phyloP scores from a whole-genome alignment of 192 early-diverging fungal genomes.

The Linderina pennispora region DNA sequence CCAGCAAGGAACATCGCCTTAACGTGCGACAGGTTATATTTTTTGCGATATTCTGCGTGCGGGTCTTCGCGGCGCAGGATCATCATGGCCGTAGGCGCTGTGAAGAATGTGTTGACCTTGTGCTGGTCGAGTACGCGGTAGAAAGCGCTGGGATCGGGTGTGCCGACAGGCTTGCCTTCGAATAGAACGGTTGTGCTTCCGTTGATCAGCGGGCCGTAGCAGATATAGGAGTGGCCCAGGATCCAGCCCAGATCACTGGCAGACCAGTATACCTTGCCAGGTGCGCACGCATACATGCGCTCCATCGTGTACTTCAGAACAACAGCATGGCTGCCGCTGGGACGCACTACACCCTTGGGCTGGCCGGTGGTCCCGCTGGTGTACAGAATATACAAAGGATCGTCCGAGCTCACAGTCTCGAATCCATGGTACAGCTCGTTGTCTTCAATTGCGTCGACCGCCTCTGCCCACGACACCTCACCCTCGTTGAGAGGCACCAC shows the following conservation, averaged over 20 bases:
- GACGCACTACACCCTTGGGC: constrained; percentile 61
- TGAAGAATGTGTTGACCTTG: constrained; percentile 65
- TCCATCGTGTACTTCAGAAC: constrained; percentile 62
- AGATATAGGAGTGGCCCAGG: constrained; percentile 77
- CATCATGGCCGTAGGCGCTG: constrained; percentile 82
- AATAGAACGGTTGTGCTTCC: constrained; percentile 76
- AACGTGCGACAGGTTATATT: constrained; percentile 60
- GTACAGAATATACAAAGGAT: constrained; percentile 82
- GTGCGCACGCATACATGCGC: constrained; percentile 60
- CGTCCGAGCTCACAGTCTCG: constrained; percentile 53
- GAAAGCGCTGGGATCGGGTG: constrained; percentile 72
- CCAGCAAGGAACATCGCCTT: constrained; percentile 70
- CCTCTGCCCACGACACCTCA: constrained; percentile 49
- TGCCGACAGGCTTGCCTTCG: constrained; percentile 81
- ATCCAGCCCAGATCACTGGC: constrained; percentile 87
- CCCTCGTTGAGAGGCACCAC: constrained; percentile 43
- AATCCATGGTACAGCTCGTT: no score
- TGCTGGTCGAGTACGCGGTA: constrained; percentile 76
- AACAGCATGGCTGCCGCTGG: constrained; percentile 66
- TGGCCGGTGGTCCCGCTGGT: constrained; percentile 70
- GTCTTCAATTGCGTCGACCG: constrained; percentile 18
- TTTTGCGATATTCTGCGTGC: constrained; percentile 45
- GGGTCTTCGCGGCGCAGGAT: constrained; percentile 77
- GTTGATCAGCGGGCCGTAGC: constrained; percentile 72
- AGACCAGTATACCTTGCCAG: constrained; percentile 71